phyloP scores from a whole-genome alignment of 768 basidiomycete genomes.

The Russula brevipes region DNA sequence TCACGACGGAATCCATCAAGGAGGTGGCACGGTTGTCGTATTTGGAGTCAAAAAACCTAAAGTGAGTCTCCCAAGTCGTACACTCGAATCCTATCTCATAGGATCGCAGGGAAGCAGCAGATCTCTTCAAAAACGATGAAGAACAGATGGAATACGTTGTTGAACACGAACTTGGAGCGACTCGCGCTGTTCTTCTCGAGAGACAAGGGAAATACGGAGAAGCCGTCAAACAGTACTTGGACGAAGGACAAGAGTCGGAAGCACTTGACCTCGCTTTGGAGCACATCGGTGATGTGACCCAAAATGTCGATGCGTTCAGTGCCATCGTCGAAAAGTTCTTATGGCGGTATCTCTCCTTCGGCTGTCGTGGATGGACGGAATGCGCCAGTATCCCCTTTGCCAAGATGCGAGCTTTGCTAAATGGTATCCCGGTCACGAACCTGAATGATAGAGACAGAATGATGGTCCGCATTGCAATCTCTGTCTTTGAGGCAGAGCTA shows the following conservation, averaged over 20 bases:
- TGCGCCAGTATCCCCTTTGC: background rate
- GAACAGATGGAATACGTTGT: constrained; percentile 55
- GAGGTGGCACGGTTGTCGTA: constrained; percentile 9
- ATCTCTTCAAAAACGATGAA: constrained; percentile 47
- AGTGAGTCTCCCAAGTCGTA: constrained; percentile 5
- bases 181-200: constrained; percentile 43
- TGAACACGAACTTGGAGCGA: constrained; percentile 46
- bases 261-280: constrained; percentile 45
- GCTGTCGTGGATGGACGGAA: constrained; percentile 14
- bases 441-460: background rate
- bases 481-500: background rate
- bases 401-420: background rate
- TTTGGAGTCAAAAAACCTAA: constrained; percentile 4
- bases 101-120: constrained; percentile 39
- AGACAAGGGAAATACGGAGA: constrained; percentile 40
- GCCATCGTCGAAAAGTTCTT: constrained; percentile 36
- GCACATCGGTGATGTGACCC: constrained; percentile 26
- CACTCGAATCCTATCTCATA: background rate
- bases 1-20: constrained; percentile 19
- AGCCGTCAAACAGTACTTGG: constrained; percentile 49
- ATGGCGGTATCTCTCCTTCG: constrained; percentile 31
- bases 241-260: constrained; percentile 42
- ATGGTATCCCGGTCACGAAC: background rate
- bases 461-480: background rate
- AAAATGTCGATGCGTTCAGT: constrained; percentile 28